Conservation (phyloP, 1,139 yeast genomes). For the Saccharomyces hybrid region DNA sequence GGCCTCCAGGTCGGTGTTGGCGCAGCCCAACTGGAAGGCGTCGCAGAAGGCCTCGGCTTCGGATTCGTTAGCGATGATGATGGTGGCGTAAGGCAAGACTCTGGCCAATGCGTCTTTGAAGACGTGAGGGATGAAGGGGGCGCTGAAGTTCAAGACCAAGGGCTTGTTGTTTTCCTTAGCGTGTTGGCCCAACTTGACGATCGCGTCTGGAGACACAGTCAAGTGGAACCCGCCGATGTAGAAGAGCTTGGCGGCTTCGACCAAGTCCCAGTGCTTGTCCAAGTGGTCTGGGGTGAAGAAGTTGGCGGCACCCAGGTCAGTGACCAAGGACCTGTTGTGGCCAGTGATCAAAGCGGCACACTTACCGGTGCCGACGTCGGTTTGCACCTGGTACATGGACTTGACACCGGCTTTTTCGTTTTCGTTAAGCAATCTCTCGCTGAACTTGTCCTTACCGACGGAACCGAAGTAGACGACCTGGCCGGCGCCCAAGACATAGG, state of each 20-base stretch:
- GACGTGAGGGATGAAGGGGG: slow-evolving; percentile 94
- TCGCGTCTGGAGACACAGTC: slow-evolving; percentile 96
- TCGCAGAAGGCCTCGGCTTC: slow-evolving; percentile 95
- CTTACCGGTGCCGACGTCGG: slow-evolving; percentile 80
- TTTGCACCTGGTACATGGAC: slow-evolving; percentile 77
- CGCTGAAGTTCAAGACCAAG: slow-evolving; percentile 81
- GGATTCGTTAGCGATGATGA: slow-evolving; percentile 89
- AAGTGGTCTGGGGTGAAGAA: slow-evolving; percentile 88
- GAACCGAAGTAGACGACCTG: slow-evolving; percentile 94
- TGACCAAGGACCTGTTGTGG: slow-evolving; percentile 82
- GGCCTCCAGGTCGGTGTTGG: slow-evolving; percentile 56
- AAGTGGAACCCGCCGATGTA: slow-evolving; percentile 98
- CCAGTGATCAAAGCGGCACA: slow-evolving; percentile 95
- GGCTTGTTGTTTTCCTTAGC: slow-evolving; percentile 83
- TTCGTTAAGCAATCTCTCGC: slow-evolving; percentile 74
- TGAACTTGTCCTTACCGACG: slow-evolving; percentile 87
- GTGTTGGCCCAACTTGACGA: slow-evolving; percentile 80
- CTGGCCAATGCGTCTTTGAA: slow-evolving; percentile 86
- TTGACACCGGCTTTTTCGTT: slow-evolving; percentile 82
- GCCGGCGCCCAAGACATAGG: slow-evolving; percentile 72
- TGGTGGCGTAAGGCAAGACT: slow-evolving; percentile 81
- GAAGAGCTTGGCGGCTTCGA: slow-evolving; percentile 71
- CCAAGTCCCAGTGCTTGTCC: slow-evolving; percentile 78
- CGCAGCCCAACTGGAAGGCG: slow-evolving; percentile 53
- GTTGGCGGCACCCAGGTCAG: slow-evolving; percentile 97